Evolutionary conservation across 2,329 filamentous ascomycete species (phyloP).

Genomic region (Trichoderma koningii): DNA sequence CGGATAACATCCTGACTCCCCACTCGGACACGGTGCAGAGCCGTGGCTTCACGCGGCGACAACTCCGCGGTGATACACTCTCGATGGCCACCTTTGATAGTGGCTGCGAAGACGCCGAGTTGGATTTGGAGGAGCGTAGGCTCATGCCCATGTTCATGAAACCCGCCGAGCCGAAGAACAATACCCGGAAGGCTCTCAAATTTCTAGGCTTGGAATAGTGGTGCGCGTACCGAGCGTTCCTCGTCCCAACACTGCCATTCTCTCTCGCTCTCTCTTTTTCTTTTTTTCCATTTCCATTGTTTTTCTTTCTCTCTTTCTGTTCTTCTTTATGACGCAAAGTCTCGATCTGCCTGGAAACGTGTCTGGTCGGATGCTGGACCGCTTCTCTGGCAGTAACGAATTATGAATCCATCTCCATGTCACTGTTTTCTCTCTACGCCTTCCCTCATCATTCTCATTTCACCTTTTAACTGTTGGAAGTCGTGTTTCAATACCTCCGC

Average conservation of each 20-base stretch:
- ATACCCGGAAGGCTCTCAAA: conserved; percentile 55
- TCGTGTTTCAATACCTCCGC: background rate
- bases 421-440: background rate
- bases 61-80: conserved; percentile 32
- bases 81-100: conserved; percentile 43
- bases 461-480: background rate
- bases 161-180: conserved; percentile 42
- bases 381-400: conserved; percentile 3
- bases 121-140: conserved; percentile 52
- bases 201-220: conserved; percentile 49
- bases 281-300: background rate
- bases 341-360: background rate
- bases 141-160: conserved; percentile 55
- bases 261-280: background rate
- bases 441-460: background rate
- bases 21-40: conserved; percentile 38
- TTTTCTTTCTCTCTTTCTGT: background rate
- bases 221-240: background rate
- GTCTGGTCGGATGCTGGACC: background rate
- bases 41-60: conserved; percentile 36
- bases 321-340: background rate
- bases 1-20: conserved; percentile 34
- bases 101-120: conserved; percentile 44
- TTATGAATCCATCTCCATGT: conserved; percentile 18
- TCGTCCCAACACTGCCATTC: background rate